Evolutionary conservation across 2,329 filamentous ascomycete genomes (phyloP), one percentile per base, ranked within the genome.

Genomic region (Rachicladosporium sp.): DNA sequence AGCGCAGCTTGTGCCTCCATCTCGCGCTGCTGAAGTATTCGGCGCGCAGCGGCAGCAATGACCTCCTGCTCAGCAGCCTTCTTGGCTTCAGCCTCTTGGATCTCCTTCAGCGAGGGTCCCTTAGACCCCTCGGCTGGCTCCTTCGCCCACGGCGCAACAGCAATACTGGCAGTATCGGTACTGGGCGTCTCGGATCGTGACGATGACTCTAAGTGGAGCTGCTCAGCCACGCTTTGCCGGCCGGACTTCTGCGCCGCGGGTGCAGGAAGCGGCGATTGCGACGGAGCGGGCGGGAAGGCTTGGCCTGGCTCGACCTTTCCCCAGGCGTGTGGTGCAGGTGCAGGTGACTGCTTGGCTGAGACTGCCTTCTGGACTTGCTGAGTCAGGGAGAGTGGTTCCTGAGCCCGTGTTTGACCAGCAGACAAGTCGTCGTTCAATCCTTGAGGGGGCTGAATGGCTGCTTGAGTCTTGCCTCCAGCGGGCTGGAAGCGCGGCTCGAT

Each of bases 111-210:
- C 44, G 88, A 95, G 2, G 89, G 91, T 0, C 87, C 88, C 61
- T 84, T 93, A 31, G 84, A 77, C 4, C 70, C 65, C 36, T 82
- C 80, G 31, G 68, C 64, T 2, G 74, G 73, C 48, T 96, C 87
- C 59, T 91, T 91, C 4, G 91, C 91, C 91, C 91, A 98, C 0
- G 91, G 91, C 1, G 91, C 91, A 49, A 95, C 67, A 0, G 89
- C 85, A 3, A 87, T 71, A 37, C 71, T 70, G 5, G 74, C 72
- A 2, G 74, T 74, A 38, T 81, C 78, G 21, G 71, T 65, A 0
- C 74, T 67, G 23, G 84, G 88, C 0, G 86, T 93, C 47, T 83
- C 82, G 2, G 81, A 84, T 46, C 79, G 80, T 15, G 87, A 93
- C 44, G 80, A 67, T 11, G 76, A 73, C 48, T 78, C 76, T 2